These are phyloP conservation scores for Colletotrichum aenigma DNA, from an alignment of 2,329 filamentous ascomycete genomes.

Conservation along the genomic window DNA sequence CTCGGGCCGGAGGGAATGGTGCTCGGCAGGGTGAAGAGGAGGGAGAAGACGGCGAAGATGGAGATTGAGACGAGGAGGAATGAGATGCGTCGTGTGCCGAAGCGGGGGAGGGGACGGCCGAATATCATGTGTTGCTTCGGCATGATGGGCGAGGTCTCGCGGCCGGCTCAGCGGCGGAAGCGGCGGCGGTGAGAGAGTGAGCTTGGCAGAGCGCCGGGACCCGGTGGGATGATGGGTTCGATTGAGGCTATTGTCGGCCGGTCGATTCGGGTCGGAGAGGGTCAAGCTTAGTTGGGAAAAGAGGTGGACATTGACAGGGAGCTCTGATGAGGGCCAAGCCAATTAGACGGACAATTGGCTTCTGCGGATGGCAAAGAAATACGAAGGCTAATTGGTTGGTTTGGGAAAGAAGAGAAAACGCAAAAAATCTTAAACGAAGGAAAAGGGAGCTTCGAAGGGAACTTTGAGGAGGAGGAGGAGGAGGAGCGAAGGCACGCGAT, in stretches of 20 bases:
- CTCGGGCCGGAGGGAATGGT: conserved; percentile 52
- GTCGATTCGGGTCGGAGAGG: background rate
- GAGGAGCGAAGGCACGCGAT: background rate
- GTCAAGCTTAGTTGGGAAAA: background rate
- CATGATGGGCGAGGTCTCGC: conserved; percentile 28
- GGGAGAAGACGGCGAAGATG: conserved; percentile 57
- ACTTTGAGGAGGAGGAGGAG: background rate
- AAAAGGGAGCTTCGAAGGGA: background rate
- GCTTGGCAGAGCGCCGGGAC: background rate
- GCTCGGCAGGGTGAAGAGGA: conserved; percentile 57
- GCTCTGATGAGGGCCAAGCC: background rate
- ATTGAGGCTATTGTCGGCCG: background rate
- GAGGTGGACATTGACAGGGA: background rate
- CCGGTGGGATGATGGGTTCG: background rate
- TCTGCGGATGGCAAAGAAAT: background rate
- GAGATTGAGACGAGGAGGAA: conserved; percentile 55
- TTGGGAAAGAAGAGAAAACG: background rate
- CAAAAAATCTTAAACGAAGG: background rate
- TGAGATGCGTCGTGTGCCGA: conserved; percentile 57
- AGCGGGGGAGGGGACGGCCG: conserved; percentile 53
- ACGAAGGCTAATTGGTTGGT: background rate
- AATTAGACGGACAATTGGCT: background rate
- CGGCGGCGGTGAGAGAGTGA: background rate
- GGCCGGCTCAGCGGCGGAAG: background rate
- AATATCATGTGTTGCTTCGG: conserved; percentile 38